phyloP scores from a whole-genome alignment of 345 rosid genomes.

The Corchorus capsularis region DNA sequence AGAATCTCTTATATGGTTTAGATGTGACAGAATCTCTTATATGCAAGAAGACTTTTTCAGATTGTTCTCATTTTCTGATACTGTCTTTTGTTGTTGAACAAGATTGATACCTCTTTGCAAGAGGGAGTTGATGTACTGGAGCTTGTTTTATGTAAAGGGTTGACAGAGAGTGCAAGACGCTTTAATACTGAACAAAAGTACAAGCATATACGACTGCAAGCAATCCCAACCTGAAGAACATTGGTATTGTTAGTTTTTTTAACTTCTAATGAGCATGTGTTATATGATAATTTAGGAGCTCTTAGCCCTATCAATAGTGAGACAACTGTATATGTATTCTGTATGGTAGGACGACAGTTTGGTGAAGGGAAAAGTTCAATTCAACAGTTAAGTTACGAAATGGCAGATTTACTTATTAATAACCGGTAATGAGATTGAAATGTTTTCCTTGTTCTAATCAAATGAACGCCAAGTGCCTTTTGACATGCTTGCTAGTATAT shows the following conservation, averaged over 20 bases:
- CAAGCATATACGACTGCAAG: conserved; percentile 71
- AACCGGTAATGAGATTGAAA: no score
- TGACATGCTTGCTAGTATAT: no score
- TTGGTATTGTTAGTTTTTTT: not conserved
- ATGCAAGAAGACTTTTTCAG: not conserved
- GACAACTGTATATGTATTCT: not conserved
- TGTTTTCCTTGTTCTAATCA: no score
- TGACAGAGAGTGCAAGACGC: conserved; percentile 61
- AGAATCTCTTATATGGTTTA: not conserved
- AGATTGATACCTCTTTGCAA: conserved; percentile 73
- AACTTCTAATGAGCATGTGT: not conserved
- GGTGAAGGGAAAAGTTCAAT: no score
- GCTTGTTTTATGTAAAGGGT: conserved; percentile 67
- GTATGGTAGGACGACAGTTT: not conserved
- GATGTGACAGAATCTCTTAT: not conserved
- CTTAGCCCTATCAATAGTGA: not conserved
- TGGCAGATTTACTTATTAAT: no score
- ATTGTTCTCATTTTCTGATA: not conserved
- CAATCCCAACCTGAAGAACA: conserved; percentile 42
- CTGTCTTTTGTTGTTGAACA: conserved; percentile 19
- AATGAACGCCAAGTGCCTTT: no score
- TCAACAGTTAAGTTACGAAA: no score
- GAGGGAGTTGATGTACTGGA: conserved; percentile 73
- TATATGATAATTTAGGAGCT: not conserved
- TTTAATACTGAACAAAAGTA: conserved; percentile 83